Base-by-base conservation (phyloP, 179 eudicot genomes). In the Gypsophila paniculata region DNA sequence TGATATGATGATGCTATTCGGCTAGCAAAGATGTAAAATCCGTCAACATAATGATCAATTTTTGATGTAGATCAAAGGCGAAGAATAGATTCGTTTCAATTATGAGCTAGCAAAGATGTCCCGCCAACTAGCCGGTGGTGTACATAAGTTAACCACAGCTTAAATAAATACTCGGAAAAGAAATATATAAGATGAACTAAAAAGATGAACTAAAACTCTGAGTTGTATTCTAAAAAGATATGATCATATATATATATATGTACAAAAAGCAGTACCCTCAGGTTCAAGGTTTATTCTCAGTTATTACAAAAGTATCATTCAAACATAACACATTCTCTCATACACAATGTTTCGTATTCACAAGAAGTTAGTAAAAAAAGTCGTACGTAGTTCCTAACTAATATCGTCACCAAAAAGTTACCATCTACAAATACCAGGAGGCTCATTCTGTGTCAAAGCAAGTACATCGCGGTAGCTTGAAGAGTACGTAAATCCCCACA, bases 401-500 rank as follows among this genome's bases (percentile, higher is more conserved):
- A 48, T 29, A 42, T 58, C 11, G 23, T 19, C 11, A 57, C 67
- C 25, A 54, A 61, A 48, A 52, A 19, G 26, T 82, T 77, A 89
- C 90, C 91, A 88, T 29, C 90, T 75, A 77, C 92, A 85, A 53
- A 94, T 91, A 29, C 99, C 99, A 69, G 96, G 91, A 2, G 87
- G 78, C 76, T 91, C 96, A 69, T 86, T 83, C 76, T 85, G 85
- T 82, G 86, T 81, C 61, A 76, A 59, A 68, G 97, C 81, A 65
- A 94, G 77, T 76, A 77, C 74, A 78, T 91, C 96, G 65, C 91
- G 91, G 14, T 85, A 94, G 78, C 80, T 85, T n/a, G 99, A 88
- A 77, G 90, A 83, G 82, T 91, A 85, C 46, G 85, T 97, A 71
- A 94, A 94, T 51, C 94, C 96, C 99, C 99, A 94, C 74, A 94